Conservation (phyloP, 2,329 filamentous ascomycete genomes). For the Gliomastix tumulicola region DNA sequence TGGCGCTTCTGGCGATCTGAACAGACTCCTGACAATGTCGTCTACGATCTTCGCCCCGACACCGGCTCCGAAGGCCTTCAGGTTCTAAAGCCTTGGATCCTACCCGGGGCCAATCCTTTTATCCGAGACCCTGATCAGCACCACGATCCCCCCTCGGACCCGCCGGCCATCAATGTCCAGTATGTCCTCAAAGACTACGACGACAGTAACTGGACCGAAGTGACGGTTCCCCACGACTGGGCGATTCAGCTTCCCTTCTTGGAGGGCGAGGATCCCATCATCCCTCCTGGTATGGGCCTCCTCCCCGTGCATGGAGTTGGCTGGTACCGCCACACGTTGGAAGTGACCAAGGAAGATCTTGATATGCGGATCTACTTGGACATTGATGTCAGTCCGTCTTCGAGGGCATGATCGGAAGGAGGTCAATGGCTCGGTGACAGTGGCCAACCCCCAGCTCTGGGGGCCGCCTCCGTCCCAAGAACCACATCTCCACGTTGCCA, state of each 20-base stretch:
- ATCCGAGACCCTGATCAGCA: constrained; percentile 18
- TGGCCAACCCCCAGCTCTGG: constrained; percentile 34
- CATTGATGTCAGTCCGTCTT: constrained; percentile 40
- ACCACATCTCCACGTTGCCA: constrained; percentile 39
- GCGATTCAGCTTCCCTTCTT: constrained; percentile 38
- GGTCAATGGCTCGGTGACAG: not conserved
- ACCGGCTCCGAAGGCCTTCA: not conserved
- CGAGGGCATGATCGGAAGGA: no score
- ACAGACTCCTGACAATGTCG: constrained; percentile 24
- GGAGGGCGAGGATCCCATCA: constrained; percentile 14
- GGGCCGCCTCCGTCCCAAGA: constrained; percentile 34
- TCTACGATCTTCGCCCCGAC: constrained; percentile 14
- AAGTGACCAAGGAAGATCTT: constrained; percentile 17
- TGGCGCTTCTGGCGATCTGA: constrained; percentile 30
- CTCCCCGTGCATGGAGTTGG: constrained; percentile 43
- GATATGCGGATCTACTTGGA: constrained; percentile 35
- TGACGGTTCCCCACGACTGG: constrained; percentile 42
- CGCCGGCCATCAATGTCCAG: constrained; percentile 15
- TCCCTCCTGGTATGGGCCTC: constrained; percentile 29
- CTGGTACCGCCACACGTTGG: constrained; percentile 40
- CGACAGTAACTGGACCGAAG: constrained; percentile 29
- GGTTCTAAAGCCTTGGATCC: constrained; percentile 30
- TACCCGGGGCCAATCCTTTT: constrained; percentile 31
- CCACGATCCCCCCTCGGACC: constrained; percentile 20
- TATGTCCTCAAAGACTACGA: constrained; percentile 25